Conservation (phyloP, 495 filamentous ascomycete genomes). For the Hyaloscypha hepaticicola region DNA sequence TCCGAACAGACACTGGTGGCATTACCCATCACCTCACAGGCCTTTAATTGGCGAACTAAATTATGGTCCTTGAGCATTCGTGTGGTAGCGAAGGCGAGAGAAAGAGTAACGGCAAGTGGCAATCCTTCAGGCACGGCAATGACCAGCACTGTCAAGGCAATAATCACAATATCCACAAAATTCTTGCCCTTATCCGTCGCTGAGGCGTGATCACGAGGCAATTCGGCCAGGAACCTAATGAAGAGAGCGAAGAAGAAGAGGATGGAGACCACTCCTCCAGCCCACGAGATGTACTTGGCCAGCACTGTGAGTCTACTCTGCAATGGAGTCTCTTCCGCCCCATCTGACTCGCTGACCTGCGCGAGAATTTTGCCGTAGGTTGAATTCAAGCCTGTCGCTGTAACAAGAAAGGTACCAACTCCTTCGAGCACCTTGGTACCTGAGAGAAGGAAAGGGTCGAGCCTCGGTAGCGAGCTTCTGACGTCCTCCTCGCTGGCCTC, state of each 20-base stretch:
- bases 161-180: conserved; percentile 89
- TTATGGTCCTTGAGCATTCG: conserved; percentile 94
- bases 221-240: conserved; percentile 77
- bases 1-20: conserved; percentile 92
- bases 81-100: conserved; percentile 88
- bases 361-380: conserved; percentile 89
- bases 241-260: conserved; percentile 84
- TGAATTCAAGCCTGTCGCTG: conserved; percentile 77
- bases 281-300: conserved; percentile 87
- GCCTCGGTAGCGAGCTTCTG: conserved; percentile 53
- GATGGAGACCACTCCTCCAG: conserved; percentile 75
- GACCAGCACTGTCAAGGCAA: conserved; percentile 87
- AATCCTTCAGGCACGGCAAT: conserved; percentile 92
- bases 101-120: conserved; percentile 86
- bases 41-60: conserved; percentile 78
- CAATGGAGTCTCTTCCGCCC: conserved; percentile 81
- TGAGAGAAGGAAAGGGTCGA: conserved; percentile 87
- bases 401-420: conserved; percentile 77
- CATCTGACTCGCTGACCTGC: conserved; percentile 66
- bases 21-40: conserved; percentile 96
- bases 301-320: conserved; percentile 86
- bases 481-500: conserved; percentile 56
- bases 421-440: conserved; percentile 89
- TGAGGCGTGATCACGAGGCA: conserved; percentile 51
- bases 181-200: conserved; percentile 75